These are phyloP conservation scores for Neocatenulostroma microsporum DNA, from an alignment of 2,329 filamentous ascomycete genomes.

Conservation along the genomic window DNA sequence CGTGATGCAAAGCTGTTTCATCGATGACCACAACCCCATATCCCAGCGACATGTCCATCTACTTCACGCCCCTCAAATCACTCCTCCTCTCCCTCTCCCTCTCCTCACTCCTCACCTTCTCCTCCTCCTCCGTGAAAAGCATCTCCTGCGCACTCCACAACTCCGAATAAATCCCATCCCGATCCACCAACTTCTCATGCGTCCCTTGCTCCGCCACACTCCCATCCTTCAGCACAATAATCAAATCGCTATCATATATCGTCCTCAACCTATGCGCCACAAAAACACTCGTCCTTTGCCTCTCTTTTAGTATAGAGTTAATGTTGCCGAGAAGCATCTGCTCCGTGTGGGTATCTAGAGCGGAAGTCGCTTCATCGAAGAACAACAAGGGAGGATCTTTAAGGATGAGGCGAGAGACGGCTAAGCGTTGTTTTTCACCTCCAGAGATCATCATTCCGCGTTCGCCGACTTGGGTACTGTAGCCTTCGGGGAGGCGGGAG, in stretches of 20 bases:
- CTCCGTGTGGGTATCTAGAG: conserved; percentile 51
- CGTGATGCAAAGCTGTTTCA: too few relatives aligned
- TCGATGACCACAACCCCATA: too few relatives aligned
- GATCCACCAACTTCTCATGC: conserved; percentile 73
- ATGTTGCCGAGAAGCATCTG: conserved; percentile 29
- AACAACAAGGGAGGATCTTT: conserved; percentile 59
- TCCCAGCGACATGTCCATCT: too few relatives aligned
- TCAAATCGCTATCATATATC: conserved; percentile 85
- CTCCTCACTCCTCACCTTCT: conserved; percentile 7
- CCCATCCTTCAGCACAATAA: conserved; percentile 82
- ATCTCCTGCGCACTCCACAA: conserved; percentile 61
- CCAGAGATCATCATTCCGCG: conserved; percentile 69
- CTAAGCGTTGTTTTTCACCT: conserved; percentile 77
- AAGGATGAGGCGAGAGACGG: conserved; percentile 65
- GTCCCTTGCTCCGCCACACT: conserved; percentile 82
- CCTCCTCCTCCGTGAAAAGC: conserved; percentile 29
- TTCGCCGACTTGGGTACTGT: conserved; percentile 68
- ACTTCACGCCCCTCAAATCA: neutral
- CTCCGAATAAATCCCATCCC: conserved; percentile 75
- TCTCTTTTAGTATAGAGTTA: conserved; percentile 44
- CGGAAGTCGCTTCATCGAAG: conserved; percentile 69
- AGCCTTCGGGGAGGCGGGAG: conserved; percentile 54
- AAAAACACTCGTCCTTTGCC: conserved; percentile 64
- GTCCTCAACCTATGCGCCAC: conserved; percentile 80
- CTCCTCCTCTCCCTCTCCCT: neutral